Evolutionary conservation across 257 asterid genomes (phyloP), one percentile per base, ranked within the genome.

Genomic region (Eustoma russellianum): DNA sequence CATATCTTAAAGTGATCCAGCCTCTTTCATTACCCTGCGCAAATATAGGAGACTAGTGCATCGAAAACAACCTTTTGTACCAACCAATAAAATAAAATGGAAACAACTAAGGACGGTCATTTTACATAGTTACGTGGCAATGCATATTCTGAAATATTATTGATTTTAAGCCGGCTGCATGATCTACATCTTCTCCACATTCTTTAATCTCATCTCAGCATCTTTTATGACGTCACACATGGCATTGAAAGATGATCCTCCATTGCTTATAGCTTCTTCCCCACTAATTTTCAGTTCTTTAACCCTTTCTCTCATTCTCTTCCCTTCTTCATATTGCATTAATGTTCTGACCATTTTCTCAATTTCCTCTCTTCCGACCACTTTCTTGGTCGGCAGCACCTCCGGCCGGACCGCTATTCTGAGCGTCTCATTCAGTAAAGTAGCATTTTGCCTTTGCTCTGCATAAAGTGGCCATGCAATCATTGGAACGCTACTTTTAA

Each of bases 381-480:
- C 71, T 53, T 55, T 7, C 58, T 67, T 67, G 9, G 79, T 48
- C 0, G 80, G 83, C 56, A 73, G 61, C 30, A 50, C 73, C 38
- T 35, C 50, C 0, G 85, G 76, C 69, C 86, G 65, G 15, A 77
- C 55, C 0, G 93, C 92, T 18, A 83, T 74, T 0, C 80, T 85
- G 0, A 65, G 44, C 62, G 81, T 83, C 80, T 81, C 90, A 46
- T 59, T 16, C 18, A 87, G 41, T 13, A 79, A 45, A 33, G 87
- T 62, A 6, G 94, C 89, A 30, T 83, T 87, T 50, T 65, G 14
- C 63, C 49, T 70, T 19, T 83, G 94, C 76, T 87, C 93, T 0
- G 87, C 78, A 1, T 83, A 81, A 0, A 83, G 76, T 0, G 95
- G 95, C 95, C 95, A 86, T 2, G 73, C 85, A 5, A 87, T 74